Evolutionary conservation across 805 yeast species (phyloP).

Genomic region (Ogataea nitratoaversa): DNA sequence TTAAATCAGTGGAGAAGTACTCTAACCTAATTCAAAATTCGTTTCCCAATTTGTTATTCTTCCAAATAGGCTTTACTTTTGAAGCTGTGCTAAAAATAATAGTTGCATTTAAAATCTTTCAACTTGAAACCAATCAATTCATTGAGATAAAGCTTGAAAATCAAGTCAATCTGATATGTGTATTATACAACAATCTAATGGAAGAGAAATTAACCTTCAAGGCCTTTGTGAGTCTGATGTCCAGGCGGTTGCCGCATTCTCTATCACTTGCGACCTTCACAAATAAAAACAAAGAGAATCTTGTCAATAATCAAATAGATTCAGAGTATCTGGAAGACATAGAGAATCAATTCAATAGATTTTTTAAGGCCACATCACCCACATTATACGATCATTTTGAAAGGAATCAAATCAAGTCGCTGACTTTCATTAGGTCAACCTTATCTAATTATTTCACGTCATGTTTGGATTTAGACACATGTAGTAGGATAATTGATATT

Average conservation of each 20-base stretch:
- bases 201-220: conserved; percentile 21
- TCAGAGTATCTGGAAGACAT: conserved; percentile 34
- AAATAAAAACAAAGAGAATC: conserved; percentile 2
- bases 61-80: conserved; percentile 28
- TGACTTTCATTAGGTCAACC: conserved; percentile 24
- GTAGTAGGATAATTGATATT: conserved; percentile 52
- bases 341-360: conserved; percentile 42
- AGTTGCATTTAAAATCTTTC: conserved; percentile 18
- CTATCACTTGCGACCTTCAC: conserved; percentile 9
- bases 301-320: neutral
- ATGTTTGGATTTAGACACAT: conserved; percentile 41
- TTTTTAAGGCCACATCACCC: conserved; percentile 41
- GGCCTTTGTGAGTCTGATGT: conserved; percentile 23
- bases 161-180: conserved; percentile 24
- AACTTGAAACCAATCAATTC: conserved; percentile 4
- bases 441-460: conserved; percentile 43
- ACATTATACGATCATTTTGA: conserved; percentile 47
- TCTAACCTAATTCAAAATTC: conserved; percentile 22
- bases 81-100: conserved; percentile 25
- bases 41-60: conserved; percentile 26
- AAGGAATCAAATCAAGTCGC: neutral
- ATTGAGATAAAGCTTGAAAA: conserved; percentile 11
- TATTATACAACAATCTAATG: conserved; percentile 22
- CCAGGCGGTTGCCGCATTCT: conserved; percentile 24
- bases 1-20: conserved; percentile 20